phyloP scores from a whole-genome alignment of 306 rosid genomes.

The Cucurbita maxima region DNA sequence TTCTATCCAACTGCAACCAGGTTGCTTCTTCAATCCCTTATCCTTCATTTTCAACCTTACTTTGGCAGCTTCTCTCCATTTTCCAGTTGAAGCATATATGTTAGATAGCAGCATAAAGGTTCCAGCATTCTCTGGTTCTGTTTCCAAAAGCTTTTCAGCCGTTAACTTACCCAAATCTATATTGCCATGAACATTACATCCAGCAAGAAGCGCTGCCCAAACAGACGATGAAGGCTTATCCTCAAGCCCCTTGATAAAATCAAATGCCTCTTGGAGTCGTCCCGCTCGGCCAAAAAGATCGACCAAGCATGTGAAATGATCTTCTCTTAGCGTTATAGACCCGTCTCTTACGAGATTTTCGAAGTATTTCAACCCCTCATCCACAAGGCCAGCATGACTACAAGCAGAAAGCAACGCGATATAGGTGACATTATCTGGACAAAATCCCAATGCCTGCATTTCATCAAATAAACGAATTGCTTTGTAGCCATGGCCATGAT shows the following conservation, averaged over 20 bases:
- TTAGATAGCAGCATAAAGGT: conserved; percentile 24
- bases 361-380: conserved; percentile 27
- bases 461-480: conserved; percentile 28
- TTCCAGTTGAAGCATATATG: conserved; percentile 31
- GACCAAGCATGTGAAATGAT: conserved; percentile 33
- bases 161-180: conserved; percentile 22
- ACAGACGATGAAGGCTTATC: conserved; percentile 18
- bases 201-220: conserved; percentile 41
- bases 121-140: conserved; percentile 23
- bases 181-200: conserved; percentile 27
- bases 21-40: conserved; percentile 36
- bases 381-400: conserved; percentile 42
- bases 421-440: conserved; percentile 30
- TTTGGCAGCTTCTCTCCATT: conserved; percentile 38
- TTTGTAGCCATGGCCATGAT: conserved; percentile 33
- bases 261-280: conserved; percentile 28
- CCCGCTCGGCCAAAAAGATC: conserved; percentile 44
- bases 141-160: conserved; percentile 21
- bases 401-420: conserved; percentile 40
- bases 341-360: conserved; percentile 18
- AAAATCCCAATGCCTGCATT: conserved; percentile 16
- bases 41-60: conserved; percentile 36
- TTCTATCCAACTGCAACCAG: conserved; percentile 44
- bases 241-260: conserved; percentile 19
- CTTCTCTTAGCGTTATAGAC: conserved; percentile 25